Evolutionary conservation across 2,329 filamentous ascomycete species (phyloP), one percentile per base, ranked within the genome.

Genomic region (Fusarium burgessii): DNA sequence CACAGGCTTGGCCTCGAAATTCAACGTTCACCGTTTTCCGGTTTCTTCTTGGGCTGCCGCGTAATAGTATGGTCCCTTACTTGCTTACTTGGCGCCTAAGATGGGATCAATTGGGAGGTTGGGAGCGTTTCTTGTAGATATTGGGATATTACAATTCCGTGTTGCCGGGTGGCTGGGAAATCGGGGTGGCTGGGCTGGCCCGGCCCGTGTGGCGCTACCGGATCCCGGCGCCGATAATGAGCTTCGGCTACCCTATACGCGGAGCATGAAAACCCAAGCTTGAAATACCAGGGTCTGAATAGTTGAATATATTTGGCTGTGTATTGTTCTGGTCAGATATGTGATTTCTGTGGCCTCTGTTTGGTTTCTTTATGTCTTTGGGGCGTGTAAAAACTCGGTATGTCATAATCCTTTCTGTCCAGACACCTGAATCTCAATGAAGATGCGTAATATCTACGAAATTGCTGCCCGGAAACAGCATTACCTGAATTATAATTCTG

Each of bases 151-250:
- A 33, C 20, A 36, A 36, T 50, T 45, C 55, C 47, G 55, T 33
- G 63, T 42, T 57, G 64, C 47, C 40, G 62, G 46, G 63, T 66
- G 63, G 64, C 42, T 60, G 56, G 64, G 40, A 56, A 62, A 56
- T 35, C 56, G 41, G 63, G 63, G 63, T 67, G 63, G 63, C 55
- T 66, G 63, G 58, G 52, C 40, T 23, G 56, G 46, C 7, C 58
- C 49, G 58, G 33, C 25, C 58, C 40, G 58, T 45, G 45, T 58
- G 55, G 55, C 43, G 55, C 43, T 23, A 25, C 27, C 27, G 46
- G 25, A 58, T 25, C 25, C 33, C 33, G 43, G 43, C 25, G n/a
- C 25, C 11, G n/a, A 13, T 29, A 3, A 23, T 18, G 20, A 15
- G 35, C 12, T 23, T 25, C 13, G n/a, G 13, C 5, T 60, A 60